Percentiles rank a stretch among this genome's conserved stretches.
Conservation (phyloP, 192 early-diverging fungal species). For the Linnemannia schmuckeri region DNA sequence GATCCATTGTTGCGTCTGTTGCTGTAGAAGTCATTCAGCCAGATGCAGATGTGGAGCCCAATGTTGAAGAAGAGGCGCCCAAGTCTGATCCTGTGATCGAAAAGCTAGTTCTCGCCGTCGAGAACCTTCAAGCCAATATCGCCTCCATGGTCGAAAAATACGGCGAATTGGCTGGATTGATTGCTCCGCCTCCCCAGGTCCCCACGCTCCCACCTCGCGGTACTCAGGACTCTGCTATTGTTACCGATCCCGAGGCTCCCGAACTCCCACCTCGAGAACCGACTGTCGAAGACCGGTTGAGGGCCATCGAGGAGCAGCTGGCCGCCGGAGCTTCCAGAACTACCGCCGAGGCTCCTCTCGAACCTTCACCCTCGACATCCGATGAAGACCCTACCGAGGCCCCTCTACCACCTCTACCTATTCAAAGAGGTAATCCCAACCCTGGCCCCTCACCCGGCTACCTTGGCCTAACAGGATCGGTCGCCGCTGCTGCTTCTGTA, state of each 20-base stretch:
- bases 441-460: not conserved
- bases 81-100: not conserved
- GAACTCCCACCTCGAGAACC: conserved; percentile 9
- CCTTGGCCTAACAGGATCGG: not conserved
- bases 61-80: not conserved
- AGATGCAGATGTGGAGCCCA: not conserved
- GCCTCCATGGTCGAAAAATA: conserved; percentile 24
- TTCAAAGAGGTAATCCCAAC: not conserved
- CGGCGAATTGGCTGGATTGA: not conserved
- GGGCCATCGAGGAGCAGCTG: not conserved
- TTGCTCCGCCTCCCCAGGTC: not conserved
- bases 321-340: not conserved
- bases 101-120: not conserved
- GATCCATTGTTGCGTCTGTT: not conserved
- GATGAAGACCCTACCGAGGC: not conserved
- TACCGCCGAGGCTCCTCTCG: not conserved
- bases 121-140: conserved; percentile 11
- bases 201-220: not conserved
- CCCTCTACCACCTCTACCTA: not conserved
- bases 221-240: not conserved
- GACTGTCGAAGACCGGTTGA: not conserved
- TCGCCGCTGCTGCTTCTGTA: not conserved
- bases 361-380: not conserved
- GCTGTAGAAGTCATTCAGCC: not conserved
- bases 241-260: not conserved